Base-by-base conservation (phyloP, 192 early-diverging fungal genomes). In the Coemansia sp. region DNA sequence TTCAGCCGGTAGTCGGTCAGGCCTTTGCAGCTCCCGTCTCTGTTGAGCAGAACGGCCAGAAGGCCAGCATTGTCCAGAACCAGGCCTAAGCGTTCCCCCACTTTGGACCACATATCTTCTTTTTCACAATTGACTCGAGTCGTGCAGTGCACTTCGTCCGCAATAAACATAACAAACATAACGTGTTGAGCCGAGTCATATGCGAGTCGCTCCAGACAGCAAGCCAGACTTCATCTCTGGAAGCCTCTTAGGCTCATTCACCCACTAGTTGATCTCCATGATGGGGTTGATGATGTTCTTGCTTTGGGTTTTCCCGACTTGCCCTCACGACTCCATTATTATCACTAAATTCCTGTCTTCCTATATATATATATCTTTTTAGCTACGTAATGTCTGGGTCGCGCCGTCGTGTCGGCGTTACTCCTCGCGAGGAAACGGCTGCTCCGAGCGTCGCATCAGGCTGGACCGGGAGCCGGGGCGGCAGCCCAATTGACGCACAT, bases 371-470 rank as follows among this genome's bases (percentile, higher is more conserved):
- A 43, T 60, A 25, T 62, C n/a, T 54, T 46, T n/a, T n/a, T n/a
- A n/a, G n/a, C n/a, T 46, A 22, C 19, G 20, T 29, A 54, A 76
- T 77, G 75, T 42, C 70, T 11, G 75, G 66, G 36, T 39, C 63
- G 19, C 59, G 68, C 32, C 74, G 74, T 10, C 80, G 74, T 24
- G 61, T 82, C 20, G 65, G 60, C 12, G 68, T 82, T 15, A 74
- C 76, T 31, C 60, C 74, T 42, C 65, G 58, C 38, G 64, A 70
- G 2, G 79, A 46, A 11, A 25, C 49, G 17, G 27, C 25, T 31
- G 24, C 10, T 58, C 22, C 53, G 25, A 20, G 9, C 27, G 37
- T 5, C 31, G 19, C 20, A 47, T 19, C 59, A 37, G 31, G 15
- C 20, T 46, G 17, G 42, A 32, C 22, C 64, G 29, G 32, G 42